phyloP scores from a whole-genome alignment of 208 protist genomes.

The Trypanosoma brucei region DNA sequence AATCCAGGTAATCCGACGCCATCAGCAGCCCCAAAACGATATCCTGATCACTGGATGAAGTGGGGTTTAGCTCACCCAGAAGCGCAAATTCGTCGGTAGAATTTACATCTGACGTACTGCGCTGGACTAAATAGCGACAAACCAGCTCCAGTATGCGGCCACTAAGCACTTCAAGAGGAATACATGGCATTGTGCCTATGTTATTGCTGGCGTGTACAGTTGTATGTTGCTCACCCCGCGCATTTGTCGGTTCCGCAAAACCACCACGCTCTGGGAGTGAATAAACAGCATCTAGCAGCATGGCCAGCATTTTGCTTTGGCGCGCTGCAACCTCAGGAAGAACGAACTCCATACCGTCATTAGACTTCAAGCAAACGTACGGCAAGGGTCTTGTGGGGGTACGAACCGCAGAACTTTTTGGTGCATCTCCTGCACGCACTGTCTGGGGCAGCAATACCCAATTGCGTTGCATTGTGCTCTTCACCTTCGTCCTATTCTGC shows the following conservation, averaged over 20 bases:
- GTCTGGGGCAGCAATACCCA: background rate
- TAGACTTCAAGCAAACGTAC: conserved; percentile 42
- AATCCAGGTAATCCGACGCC: conserved; percentile 31
- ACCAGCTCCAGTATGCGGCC: conserved; percentile 17
- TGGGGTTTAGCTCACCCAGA: conserved; percentile 20
- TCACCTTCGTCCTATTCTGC: too few species aligned
- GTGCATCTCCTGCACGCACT: background rate
- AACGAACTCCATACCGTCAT: conserved; percentile 47
- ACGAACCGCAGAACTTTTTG: background rate
- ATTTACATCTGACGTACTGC: conserved; percentile 14
- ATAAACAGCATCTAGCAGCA: conserved; percentile 42
- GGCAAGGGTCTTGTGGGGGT: conserved; percentile 18
- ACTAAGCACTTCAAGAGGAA: conserved; percentile 16
- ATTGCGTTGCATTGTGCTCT: background rate
- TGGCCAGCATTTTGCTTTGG: conserved; percentile 44
- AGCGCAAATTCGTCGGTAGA: conserved; percentile 24
- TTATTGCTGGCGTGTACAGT: conserved; percentile 12
- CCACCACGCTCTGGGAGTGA: conserved; percentile 22
- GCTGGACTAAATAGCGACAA: conserved; percentile 23
- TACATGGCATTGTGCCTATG: conserved; percentile 22
- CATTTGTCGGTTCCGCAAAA: conserved; percentile 7
- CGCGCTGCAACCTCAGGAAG: conserved; percentile 49
- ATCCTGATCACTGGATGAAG: conserved; percentile 23
- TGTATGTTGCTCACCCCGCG: background rate
- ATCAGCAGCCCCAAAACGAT: conserved; percentile 22